Evolutionary conservation across 805 yeast genomes (phyloP).

Genomic region (Torulaspora quercuum): DNA sequence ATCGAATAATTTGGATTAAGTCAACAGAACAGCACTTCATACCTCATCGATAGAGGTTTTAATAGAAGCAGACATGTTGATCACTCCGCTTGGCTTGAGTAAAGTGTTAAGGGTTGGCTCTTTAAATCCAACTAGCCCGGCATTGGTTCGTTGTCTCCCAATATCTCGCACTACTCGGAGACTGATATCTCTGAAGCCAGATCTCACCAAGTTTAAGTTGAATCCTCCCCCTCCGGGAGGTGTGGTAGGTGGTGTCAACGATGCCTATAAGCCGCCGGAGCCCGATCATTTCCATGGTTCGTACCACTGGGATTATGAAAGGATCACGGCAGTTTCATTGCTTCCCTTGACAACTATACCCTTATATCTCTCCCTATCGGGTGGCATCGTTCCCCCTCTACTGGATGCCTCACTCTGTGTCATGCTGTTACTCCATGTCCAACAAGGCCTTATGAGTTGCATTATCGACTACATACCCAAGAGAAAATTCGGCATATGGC

Average conservation of each 20-base stretch:
- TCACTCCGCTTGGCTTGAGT: slow-evolving; percentile 3
- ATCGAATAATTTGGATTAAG: too few species aligned
- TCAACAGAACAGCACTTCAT: too few species aligned
- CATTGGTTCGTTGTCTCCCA: not conserved
- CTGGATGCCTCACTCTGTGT: slow-evolving; percentile 57
- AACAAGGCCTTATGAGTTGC: slow-evolving; percentile 72
- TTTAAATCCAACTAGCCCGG: too few species aligned
- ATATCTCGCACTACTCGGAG: slow-evolving; percentile 7
- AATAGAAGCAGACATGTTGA: not conserved
- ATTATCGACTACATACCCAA: slow-evolving; percentile 74
- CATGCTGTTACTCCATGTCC: slow-evolving; percentile 57
- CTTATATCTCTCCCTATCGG: slow-evolving; percentile 40
- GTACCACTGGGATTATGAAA: slow-evolving; percentile 70
- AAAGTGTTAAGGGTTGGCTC: not conserved
- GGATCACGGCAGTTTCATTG: slow-evolving; percentile 55
- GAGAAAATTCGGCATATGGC: slow-evolving; percentile 67
- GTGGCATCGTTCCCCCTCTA: slow-evolving; percentile 47
- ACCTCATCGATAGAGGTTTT: not conserved
- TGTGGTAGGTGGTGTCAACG: slow-evolving; percentile 69
- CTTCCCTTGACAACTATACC: slow-evolving; percentile 65
- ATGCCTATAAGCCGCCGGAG: slow-evolving; percentile 61
- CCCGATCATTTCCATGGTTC: slow-evolving; percentile 61
- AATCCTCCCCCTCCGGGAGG: slow-evolving; percentile 71
- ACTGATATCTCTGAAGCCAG: slow-evolving; percentile 26
- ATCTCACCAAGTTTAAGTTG: slow-evolving; percentile 40